These are phyloP conservation scores for Penicillium dipodomyicola DNA, from an alignment of 495 filamentous ascomycete species.

Conservation along the genomic window DNA sequence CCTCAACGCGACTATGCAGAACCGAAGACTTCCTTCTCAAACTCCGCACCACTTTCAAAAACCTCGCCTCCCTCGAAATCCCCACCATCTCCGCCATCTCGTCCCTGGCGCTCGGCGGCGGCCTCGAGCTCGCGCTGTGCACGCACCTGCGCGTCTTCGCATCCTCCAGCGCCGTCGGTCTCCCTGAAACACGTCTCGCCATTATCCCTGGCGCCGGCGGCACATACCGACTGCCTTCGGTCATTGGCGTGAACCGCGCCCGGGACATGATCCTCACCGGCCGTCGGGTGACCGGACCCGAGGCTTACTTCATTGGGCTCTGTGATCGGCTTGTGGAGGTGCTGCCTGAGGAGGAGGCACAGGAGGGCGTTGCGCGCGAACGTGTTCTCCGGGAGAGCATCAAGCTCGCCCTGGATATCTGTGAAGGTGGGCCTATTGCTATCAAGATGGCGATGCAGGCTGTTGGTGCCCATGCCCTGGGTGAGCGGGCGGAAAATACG, in stretches of 20 bases:
- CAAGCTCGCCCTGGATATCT: conserved; percentile 75
- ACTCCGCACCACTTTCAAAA: conserved; percentile 68
- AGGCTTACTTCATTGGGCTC: conserved; percentile 81
- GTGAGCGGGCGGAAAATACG: conserved; percentile 67
- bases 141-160: conserved; percentile 83
- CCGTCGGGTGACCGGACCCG: conserved; percentile 68
- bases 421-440: conserved; percentile 81
- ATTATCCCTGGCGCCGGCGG: conserved; percentile 96
- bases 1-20: conserved; percentile 38
- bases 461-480: conserved; percentile 56
- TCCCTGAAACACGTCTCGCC: conserved; percentile 87
- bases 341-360: conserved; percentile 52
- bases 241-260: conserved; percentile 74
- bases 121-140: conserved; percentile 83
- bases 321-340: conserved; percentile 81
- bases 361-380: conserved; percentile 55
- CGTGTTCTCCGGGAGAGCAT: conserved; percentile 71
- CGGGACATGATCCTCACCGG: conserved; percentile 85
- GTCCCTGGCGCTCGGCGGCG: conserved; percentile 82
- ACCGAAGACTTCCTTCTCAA: conserved; percentile 70
- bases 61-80: conserved; percentile 68
- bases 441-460: conserved; percentile 70
- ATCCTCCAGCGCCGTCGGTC: conserved; percentile 67
- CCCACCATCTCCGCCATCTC: conserved; percentile 86
- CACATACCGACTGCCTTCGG: conserved; percentile 73